Evolutionary conservation across 352 stramenopile genomes (phyloP), one percentile per base, ranked within the genome.

Genomic region (Phytophthora hibernalis): DNA sequence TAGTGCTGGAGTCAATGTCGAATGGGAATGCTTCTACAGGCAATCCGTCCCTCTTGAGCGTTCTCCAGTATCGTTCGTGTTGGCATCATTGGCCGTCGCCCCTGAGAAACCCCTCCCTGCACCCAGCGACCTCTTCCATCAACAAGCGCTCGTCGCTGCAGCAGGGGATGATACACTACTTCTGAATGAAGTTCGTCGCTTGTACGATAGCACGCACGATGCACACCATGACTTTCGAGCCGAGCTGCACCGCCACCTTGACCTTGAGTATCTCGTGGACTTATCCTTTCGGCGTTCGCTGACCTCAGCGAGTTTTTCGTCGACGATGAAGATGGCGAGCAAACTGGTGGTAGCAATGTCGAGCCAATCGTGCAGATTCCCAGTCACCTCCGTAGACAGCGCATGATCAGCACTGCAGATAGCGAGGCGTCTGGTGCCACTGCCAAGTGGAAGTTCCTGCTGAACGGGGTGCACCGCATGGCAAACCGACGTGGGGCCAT

Each of bases 121-220:
- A 0, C 69, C 82, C 18, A 91, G 72, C 47, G 80, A 91, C 58
- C 75, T 92, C 30, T 92, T 89, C 49, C 78, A 91, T 48, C 82
- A 90, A 15, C 72, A 87, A 51, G 40, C 79, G 18, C 52, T 85
- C 5, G 64, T 71, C n/a, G 78, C 77, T 0, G 73, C 76, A 12
- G 74, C 72, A 5, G 75, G 45, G 1, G 77, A 87, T 50, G 83
- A 91, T 9, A 74, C 82, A 6, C 33, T 88, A 8, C 65, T 93
- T 57, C 70, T 91, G n/a, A 70, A 80, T 0, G 76, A 92, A 51
- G 85, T 93, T 3, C 77, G 75, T 3, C 73, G 85, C 58, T 52
- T 93, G 3, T 93, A 85, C 50, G 79, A 90, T 56, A 74, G 84
- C 56, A 90, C 82, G 16, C 74, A 90, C 62, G 80, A 89, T 20